phyloP scores from a whole-genome alignment of 148 eudicot genomes.

The Suaeda aralocaspica region DNA sequence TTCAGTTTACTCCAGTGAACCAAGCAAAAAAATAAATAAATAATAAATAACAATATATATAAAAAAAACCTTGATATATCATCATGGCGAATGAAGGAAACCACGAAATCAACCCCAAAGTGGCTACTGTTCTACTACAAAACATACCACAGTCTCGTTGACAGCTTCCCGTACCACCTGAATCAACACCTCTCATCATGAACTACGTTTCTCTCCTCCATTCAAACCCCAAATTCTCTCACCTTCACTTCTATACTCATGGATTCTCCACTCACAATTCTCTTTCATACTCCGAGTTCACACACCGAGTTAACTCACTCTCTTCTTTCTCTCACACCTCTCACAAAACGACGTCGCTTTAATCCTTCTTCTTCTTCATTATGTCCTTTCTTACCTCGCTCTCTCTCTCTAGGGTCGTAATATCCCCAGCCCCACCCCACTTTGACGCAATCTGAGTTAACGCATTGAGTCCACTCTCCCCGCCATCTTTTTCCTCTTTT shows the following conservation, averaged over 20 bases:
- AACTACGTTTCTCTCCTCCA: constrained; percentile 48
- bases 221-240: constrained; percentile 24
- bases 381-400: constrained; percentile 59
- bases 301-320: constrained; percentile 41
- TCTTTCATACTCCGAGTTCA: constrained; percentile 58
- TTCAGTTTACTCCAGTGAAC: too few species aligned
- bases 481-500: constrained; percentile 43
- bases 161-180: constrained; percentile 33
- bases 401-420: constrained; percentile 58
- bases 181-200: constrained; percentile 33
- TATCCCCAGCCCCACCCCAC: constrained; percentile 64
- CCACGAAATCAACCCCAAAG: too few species aligned
- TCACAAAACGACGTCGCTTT: constrained; percentile 22
- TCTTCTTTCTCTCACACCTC: constrained; percentile 26
- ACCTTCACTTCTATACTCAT: constrained; percentile 43
- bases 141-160: constrained; percentile 45
- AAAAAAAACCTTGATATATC: too few species aligned
- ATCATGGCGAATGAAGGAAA: too few species aligned
- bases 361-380: constrained; percentile 44
- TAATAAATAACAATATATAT: too few species aligned
- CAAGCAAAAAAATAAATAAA: too few species aligned
- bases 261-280: constrained; percentile 47
- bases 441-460: constrained; percentile 47
- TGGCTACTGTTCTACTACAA: constrained; percentile 54
- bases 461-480: constrained; percentile 45